Conservation (phyloP, 495 filamentous ascomycete species). For the Paragyromitra xinjiangensis region DNA sequence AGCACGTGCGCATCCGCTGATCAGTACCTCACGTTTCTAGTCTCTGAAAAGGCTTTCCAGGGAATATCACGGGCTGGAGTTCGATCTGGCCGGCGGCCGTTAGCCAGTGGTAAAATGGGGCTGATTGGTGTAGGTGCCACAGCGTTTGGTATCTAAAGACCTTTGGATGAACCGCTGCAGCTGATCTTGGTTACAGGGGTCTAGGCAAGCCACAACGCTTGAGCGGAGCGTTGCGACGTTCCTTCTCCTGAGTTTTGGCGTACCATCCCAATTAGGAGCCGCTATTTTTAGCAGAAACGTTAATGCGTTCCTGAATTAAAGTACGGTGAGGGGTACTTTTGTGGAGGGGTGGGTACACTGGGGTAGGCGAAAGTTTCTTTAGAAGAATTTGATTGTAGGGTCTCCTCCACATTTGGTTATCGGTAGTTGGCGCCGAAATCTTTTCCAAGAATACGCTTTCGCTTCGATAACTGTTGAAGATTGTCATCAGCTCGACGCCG, state of each 20-base stretch:
- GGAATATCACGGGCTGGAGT: background rate
- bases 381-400: background rate
- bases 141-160: background rate
- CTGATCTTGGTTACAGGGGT: constrained; percentile 27
- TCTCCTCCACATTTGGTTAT: constrained; percentile 6
- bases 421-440: constrained; percentile 7
- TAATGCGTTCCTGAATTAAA: constrained; percentile 23
- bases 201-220: constrained; percentile 17
- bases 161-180: constrained; percentile 22
- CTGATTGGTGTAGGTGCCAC: constrained; percentile 3
- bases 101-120: background rate
- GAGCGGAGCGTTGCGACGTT: constrained; percentile 21
- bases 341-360: background rate
- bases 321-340: constrained; percentile 1
- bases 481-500: background rate
- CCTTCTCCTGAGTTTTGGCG: constrained; percentile 35
- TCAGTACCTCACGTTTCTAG: constrained; percentile 11
- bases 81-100: background rate
- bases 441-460: background rate
- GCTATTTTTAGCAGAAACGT: constrained; percentile 40
- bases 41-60: constrained; percentile 6
- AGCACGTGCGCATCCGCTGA: constrained; percentile 27
- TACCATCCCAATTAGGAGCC: constrained; percentile 28
- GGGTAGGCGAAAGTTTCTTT: background rate
- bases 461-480: constrained; percentile 1